Evolutionary conservation across 345 rosid species (phyloP).

Genomic region (Brassica carinata): DNA sequence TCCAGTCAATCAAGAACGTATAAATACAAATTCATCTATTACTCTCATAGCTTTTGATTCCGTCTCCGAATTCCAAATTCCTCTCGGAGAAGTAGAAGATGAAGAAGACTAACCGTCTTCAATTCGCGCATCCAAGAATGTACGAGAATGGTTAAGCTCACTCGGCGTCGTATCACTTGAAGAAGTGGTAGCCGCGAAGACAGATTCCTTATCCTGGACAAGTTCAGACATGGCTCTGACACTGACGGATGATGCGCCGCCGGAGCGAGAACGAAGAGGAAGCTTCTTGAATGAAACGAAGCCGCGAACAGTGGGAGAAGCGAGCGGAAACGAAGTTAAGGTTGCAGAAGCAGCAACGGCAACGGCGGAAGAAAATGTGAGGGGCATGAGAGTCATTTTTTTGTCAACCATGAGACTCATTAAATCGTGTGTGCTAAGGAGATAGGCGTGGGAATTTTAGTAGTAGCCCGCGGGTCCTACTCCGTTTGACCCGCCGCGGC

Average conservation of each 20-base stretch:
- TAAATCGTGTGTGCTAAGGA: slow-evolving; percentile 10
- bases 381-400: slow-evolving; percentile 47
- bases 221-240: slow-evolving; percentile 65
- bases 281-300: slow-evolving; percentile 37
- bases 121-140: slow-evolving; percentile 66
- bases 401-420: slow-evolving; percentile 44
- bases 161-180: slow-evolving; percentile 12
- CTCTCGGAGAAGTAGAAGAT: not conserved
- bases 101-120: slow-evolving; percentile 59
- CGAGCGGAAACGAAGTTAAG: slow-evolving; percentile 40
- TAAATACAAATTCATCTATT: not conserved
- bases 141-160: slow-evolving; percentile 54
- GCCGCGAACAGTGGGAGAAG: slow-evolving; percentile 30
- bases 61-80: not conserved
- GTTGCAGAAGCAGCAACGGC: slow-evolving; percentile 35
- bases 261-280: slow-evolving; percentile 37
- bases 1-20: not conserved
- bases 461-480: no score
- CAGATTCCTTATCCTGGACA: slow-evolving; percentile 60
- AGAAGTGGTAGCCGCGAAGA: slow-evolving; percentile 35
- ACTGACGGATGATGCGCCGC: slow-evolving; percentile 21
- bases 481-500: no score
- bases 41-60: no score
- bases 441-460: no score
- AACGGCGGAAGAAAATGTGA: slow-evolving; percentile 45